Percentiles rank a stretch among this genome's conserved stretches.
Conservation (phyloP, 2,329 filamentous ascomycete species). For the Neofusicoccum parvum region DNA sequence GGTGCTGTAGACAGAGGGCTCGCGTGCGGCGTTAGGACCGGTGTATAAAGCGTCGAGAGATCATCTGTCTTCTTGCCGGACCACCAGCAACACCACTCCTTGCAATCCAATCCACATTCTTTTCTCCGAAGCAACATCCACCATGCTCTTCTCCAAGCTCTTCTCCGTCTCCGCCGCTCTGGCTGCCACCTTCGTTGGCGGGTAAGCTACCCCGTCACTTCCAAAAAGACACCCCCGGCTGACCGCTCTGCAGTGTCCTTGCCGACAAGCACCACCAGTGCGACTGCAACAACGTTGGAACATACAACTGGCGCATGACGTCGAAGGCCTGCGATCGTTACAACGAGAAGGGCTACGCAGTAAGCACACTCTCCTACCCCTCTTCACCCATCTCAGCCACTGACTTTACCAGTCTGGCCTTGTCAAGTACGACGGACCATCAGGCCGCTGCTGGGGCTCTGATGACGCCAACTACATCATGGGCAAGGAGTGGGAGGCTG, state of each 20-base stretch:
- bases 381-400: background rate
- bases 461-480: background rate
- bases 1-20: no score
- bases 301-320: slow-evolving; percentile 1
- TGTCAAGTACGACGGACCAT: background rate
- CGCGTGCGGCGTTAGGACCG: no score
- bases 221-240: background rate
- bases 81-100: background rate
- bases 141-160: background rate
- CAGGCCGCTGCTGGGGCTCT: background rate
- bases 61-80: background rate
- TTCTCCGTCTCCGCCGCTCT: background rate
- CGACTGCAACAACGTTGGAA: background rate
- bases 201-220: background rate
- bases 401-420: background rate
- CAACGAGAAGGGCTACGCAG: slow-evolving; percentile 1
- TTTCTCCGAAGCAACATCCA: background rate
- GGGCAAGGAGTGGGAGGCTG: slow-evolving; percentile 3
- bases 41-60: background rate
- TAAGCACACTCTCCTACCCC: background rate
- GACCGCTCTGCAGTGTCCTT: background rate
- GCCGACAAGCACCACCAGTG: slow-evolving; percentile 4
- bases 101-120: background rate
- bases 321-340: background rate
- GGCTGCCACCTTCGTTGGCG: background rate